Conservation (phyloP, 2,329 filamentous ascomycete genomes). For the Alternaria ventricosa region DNA sequence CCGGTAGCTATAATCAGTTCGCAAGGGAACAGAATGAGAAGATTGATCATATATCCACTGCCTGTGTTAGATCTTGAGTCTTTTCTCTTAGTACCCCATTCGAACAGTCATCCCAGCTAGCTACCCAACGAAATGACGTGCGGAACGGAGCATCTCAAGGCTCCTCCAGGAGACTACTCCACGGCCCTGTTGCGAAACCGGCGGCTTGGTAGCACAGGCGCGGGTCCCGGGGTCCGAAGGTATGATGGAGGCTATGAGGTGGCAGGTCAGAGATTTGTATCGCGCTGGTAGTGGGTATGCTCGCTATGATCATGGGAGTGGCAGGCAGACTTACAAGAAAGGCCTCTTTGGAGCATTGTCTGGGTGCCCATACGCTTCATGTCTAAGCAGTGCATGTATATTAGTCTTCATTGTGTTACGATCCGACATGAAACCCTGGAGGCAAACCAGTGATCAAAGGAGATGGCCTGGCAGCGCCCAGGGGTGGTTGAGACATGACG, state of each 20-base stretch:
- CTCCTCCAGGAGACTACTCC: background rate
- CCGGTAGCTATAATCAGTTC: background rate
- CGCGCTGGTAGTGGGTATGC: background rate
- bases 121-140: background rate
- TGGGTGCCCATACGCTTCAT: background rate
- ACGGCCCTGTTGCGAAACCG: background rate
- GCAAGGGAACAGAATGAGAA: background rate
- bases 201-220: slow-evolving; percentile 4
- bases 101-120: background rate
- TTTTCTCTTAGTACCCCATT: background rate
- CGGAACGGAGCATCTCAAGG: background rate
- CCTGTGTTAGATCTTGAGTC: background rate
- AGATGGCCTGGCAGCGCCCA: background rate
- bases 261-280: background rate
- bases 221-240: background rate
- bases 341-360: background rate
- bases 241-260: background rate
- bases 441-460: background rate
- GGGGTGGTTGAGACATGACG: background rate
- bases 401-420: background rate
- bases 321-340: background rate
- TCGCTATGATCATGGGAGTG: background rate
- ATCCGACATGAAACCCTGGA: background rate
- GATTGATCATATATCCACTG: background rate
- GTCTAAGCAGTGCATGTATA: background rate